phyloP scores from a whole-genome alignment of 805 yeast genomes.

The Candida boidinii region DNA sequence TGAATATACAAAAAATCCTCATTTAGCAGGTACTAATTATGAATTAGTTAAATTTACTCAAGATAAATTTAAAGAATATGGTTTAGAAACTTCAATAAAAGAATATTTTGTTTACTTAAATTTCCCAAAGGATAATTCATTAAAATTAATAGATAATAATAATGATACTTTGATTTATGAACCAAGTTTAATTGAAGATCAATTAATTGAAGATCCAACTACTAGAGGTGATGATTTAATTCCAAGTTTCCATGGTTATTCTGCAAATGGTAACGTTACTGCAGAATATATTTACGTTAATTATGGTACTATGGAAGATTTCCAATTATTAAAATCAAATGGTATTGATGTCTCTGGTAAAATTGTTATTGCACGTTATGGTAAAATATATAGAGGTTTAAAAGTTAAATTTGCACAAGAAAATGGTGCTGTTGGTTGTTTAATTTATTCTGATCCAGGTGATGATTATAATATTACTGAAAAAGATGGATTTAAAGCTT shows the following conservation, averaged over 20 bases:
- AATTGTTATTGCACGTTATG: conserved; percentile 62
- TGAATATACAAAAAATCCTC: conserved; percentile 43
- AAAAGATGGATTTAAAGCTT: conserved; percentile 51
- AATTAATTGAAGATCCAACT: conserved; percentile 38
- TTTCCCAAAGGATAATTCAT: conserved; percentile 48
- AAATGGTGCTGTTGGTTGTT: conserved; percentile 56
- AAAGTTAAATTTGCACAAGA: conserved; percentile 74
- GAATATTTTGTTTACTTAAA: conserved; percentile 55
- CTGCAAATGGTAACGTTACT: conserved; percentile 69
- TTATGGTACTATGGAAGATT: conserved; percentile 60
- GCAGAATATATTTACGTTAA: conserved; percentile 59
- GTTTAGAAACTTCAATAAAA: conserved; percentile 43
- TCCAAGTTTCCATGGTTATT: conserved; percentile 72
- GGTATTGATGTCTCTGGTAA: conserved; percentile 48
- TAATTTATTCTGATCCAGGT: conserved; percentile 62
- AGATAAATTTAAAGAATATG: conserved; percentile 49
- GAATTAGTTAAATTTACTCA: conserved; percentile 51
- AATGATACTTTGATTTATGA: conserved; percentile 27
- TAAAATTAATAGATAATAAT: conserved; percentile 29
- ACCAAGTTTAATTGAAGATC: conserved; percentile 49
- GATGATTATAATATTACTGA: conserved; percentile 48
- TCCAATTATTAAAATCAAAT: conserved; percentile 32
- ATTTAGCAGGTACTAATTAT: conserved; percentile 47
- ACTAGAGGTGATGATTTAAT: conserved; percentile 37
- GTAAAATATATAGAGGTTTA: conserved; percentile 59